Evolutionary conservation across 345 rosid genomes (phyloP).

Genomic region (Eucalyptus rudis): DNA sequence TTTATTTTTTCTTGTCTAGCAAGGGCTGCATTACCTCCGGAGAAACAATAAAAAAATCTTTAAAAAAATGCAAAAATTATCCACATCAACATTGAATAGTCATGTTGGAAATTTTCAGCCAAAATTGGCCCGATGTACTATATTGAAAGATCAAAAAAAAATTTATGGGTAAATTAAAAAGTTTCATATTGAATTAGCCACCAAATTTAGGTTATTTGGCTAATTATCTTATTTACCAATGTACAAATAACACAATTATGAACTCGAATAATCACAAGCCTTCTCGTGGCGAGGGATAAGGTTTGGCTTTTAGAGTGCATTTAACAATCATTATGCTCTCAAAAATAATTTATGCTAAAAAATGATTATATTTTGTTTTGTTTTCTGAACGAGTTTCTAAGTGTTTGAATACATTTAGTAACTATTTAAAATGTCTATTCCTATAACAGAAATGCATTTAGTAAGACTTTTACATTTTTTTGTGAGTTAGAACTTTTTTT

Average conservation of each 20-base stretch:
- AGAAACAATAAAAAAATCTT: too few species aligned
- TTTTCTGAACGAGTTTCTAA: accelerated
- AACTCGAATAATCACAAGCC: neutral
- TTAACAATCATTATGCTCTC: too few species aligned
- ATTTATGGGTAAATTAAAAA: accelerated
- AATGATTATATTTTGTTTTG: too few species aligned
- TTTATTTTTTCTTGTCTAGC: neutral
- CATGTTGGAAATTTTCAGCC: neutral
- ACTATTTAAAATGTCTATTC: too few species aligned
- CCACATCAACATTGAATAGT: accelerated
- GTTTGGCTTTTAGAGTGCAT: neutral
- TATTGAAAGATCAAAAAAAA: too few species aligned
- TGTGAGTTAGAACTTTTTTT: too few species aligned
- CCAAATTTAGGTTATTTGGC: too few species aligned
- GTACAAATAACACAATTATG: neutral
- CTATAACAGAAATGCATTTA: accelerated
- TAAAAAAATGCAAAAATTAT: too few species aligned
- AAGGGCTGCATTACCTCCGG: accelerated
- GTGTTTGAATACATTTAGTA: accelerated
- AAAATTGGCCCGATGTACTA: neutral
- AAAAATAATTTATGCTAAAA: too few species aligned
- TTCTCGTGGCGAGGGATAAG: neutral
- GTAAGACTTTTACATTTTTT: accelerated
- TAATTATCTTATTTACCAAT: neutral
- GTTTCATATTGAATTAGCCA: neutral